Conservation (phyloP, 805 yeast genomes). For the Candida maris region DNA sequence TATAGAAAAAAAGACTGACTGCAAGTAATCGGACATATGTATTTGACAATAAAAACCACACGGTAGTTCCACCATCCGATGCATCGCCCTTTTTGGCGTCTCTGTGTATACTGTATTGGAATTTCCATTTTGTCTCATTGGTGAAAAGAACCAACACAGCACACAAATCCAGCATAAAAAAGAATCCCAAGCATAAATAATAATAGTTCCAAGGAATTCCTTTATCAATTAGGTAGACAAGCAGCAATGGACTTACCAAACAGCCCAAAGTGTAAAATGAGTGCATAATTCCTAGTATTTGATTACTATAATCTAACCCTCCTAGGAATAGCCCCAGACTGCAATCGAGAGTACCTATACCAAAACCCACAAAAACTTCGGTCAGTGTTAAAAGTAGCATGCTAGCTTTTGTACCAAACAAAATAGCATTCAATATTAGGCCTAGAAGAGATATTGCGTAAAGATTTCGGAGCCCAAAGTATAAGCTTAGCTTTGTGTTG, state of each 20-base stretch:
- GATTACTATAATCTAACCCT: conserved; percentile 42
- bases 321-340: conserved; percentile 53
- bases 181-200: conserved; percentile 35
- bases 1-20: conserved; percentile 41
- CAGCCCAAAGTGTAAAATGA: conserved; percentile 54
- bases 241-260: conserved; percentile 45
- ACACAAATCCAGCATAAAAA: conserved; percentile 27
- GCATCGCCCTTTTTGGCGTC: conserved; percentile 16
- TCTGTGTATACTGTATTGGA: conserved; percentile 26
- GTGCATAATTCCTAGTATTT: conserved; percentile 49
- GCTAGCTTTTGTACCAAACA: conserved; percentile 41
- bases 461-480: conserved; percentile 48
- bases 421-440: conserved; percentile 12
- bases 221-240: conserved; percentile 38
- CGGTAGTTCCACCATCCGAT: conserved; percentile 17
- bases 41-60: conserved; percentile 28
- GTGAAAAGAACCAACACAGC: conserved; percentile 31
- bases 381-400: conserved; percentile 37
- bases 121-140: conserved; percentile 45
- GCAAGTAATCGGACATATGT: conserved; percentile 40
- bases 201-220: conserved; percentile 43
- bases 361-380: conserved; percentile 47
- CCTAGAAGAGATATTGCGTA: conserved; percentile 26
- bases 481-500: conserved; percentile 40
- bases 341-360: conserved; percentile 56